A percentile compares a stretch with the other conserved stretches of the same genome.
Conservation (phyloP, 2,329 filamentous ascomycete species). For the Teratosphaeria destructans region DNA sequence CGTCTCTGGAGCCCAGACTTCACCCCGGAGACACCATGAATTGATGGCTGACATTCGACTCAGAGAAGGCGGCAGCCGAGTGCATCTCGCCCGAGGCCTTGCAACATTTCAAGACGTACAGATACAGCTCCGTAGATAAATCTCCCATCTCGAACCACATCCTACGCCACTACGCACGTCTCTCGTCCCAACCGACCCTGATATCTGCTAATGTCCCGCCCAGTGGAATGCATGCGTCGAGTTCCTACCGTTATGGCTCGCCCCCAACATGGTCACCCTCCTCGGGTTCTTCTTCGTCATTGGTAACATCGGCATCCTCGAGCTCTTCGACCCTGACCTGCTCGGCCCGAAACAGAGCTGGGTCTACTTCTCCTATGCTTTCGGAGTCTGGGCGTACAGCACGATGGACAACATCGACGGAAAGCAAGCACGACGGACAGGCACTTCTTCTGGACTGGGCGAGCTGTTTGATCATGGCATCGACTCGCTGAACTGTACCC, state of each 20-base stretch:
- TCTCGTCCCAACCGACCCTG: not conserved
- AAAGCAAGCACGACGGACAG: constrained; percentile 90
- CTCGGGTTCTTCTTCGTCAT: constrained; percentile 92
- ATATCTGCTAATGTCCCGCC: constrained; percentile 3
- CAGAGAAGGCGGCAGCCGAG: constrained; percentile 5
- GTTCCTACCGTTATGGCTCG: constrained; percentile 86
- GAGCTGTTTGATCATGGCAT: constrained; percentile 99
- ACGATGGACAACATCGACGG: constrained; percentile 99
- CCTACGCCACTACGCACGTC: constrained; percentile 80
- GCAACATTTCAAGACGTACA: constrained; percentile 85
- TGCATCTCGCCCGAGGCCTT: constrained; percentile 76
- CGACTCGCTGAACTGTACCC: constrained; percentile 92
- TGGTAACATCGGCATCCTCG: constrained; percentile 64
- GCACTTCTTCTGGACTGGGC: constrained; percentile 86
- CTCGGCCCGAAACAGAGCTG: constrained; percentile 65
- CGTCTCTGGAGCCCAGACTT: not conserved
- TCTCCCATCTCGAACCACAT: constrained; percentile 90
- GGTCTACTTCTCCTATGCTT: constrained; percentile 92
- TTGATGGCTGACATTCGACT: not conserved
- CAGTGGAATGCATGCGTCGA: constrained; percentile 97
- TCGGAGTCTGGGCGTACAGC: constrained; percentile 92
- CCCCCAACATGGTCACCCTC: constrained; percentile 94
- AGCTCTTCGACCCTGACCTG: constrained; percentile 78
- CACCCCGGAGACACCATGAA: not conserved
- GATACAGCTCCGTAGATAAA: constrained; percentile 95